These are phyloP conservation scores for Fusarium circinatum DNA, from an alignment of 2,329 filamentous ascomycete genomes.

Conservation along the genomic window DNA sequence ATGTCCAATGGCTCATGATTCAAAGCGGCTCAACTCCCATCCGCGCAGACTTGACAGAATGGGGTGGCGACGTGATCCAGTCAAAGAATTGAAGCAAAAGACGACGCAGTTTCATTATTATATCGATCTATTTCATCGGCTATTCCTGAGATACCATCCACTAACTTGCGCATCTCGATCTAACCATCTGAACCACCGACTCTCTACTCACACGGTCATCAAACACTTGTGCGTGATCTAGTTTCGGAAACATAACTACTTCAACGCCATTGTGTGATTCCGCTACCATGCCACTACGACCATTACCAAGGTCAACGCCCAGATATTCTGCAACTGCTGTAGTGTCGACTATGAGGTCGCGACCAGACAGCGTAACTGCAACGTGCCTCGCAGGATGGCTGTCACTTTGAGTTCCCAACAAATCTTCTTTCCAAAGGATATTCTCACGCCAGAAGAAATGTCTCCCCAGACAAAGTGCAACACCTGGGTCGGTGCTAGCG, in stretches of 20 bases:
- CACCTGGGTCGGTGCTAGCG: constrained; percentile 73
- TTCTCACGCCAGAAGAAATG: constrained; percentile 80
- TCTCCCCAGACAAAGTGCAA: constrained; percentile 70
- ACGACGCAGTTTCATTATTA: not conserved
- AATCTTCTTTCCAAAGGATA: constrained; percentile 75
- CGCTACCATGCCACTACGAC: constrained; percentile 12
- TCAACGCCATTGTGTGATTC: constrained; percentile 54
- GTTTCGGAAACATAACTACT: constrained; percentile 67
- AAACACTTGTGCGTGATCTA: constrained; percentile 74
- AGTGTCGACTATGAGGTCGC: constrained; percentile 74
- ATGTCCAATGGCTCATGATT: constrained; percentile 73
- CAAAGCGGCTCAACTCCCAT: constrained; percentile 69
- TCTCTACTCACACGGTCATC: constrained; percentile 48
- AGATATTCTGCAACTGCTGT: constrained; percentile 68
- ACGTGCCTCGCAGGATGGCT: constrained; percentile 50
- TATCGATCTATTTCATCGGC: not conserved
- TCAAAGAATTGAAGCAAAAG: constrained; percentile 21
- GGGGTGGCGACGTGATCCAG: constrained; percentile 62
- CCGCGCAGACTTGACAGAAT: constrained; percentile 70
- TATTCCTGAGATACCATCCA: constrained; percentile 9
- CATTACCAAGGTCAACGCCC: constrained; percentile 13
- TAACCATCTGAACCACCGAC: constrained; percentile 46
- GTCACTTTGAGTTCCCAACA: constrained; percentile 49
- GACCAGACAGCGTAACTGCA: constrained; percentile 67
- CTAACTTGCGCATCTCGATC: constrained; percentile 39